phyloP scores from a whole-genome alignment of 148 eudicot genomes.

The Chenopodium berlandieri region DNA sequence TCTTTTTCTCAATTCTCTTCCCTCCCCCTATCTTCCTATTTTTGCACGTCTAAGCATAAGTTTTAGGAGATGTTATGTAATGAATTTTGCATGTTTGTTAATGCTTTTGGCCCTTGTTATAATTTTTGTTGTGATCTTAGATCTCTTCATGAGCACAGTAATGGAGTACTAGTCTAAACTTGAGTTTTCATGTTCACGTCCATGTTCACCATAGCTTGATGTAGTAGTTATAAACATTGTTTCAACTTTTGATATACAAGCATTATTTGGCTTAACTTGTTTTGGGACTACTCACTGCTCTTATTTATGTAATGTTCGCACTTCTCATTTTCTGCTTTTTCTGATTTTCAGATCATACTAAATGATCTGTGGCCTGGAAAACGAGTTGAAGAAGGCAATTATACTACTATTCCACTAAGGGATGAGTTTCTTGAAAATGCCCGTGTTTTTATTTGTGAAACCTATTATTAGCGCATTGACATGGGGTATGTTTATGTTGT shows the following conservation, averaged over 20 bases:
- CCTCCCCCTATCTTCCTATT: no score
- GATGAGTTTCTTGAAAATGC: constrained; percentile 98
- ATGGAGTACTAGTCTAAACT: not conserved
- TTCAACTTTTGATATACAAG: no score
- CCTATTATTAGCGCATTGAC: constrained; percentile 93
- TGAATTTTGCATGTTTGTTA: not conserved
- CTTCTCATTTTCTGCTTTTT: not conserved
- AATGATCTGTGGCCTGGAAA: constrained; percentile 98
- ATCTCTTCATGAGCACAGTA: not conserved
- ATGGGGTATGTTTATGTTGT: constrained; percentile 57
- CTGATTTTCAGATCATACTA: constrained; percentile 60
- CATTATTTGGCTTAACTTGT: not conserved
- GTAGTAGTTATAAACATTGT: no score
- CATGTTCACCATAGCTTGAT: no score
- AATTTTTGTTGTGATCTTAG: not conserved
- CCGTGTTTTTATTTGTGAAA: constrained; percentile 87
- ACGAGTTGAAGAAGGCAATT: constrained; percentile 78
- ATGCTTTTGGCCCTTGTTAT: not conserved
- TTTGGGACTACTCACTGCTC: not conserved
- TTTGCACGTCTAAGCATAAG: not conserved
- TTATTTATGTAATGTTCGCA: not conserved
- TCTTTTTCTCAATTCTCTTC: no score
- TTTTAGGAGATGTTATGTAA: not conserved
- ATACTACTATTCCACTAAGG: constrained; percentile 68
- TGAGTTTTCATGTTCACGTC: no score